These are phyloP conservation scores for Vinca minor DNA, from an alignment of 257 asterid species.

Conservation along the genomic window DNA sequence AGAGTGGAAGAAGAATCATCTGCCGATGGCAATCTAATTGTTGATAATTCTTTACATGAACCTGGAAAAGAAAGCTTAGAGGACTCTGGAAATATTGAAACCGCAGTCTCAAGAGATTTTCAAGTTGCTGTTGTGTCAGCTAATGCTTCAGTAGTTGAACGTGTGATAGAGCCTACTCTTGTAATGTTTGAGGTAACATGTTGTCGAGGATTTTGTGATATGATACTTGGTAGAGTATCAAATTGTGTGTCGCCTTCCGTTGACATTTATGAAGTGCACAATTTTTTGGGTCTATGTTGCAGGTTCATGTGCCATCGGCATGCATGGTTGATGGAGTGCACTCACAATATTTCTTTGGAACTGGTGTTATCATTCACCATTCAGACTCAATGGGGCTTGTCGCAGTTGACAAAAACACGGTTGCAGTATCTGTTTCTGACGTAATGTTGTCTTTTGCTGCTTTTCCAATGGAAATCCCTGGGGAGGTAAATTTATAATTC, in stretches of 20 bases:
- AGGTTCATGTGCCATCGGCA: constrained; percentile 98
- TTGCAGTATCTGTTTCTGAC: constrained; percentile 91
- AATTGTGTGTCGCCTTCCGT: no score
- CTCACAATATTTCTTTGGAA: constrained; percentile 95
- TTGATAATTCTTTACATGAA: constrained; percentile 50
- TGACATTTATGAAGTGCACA: no score
- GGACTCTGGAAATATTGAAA: constrained; percentile 44
- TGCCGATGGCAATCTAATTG: constrained; percentile 50
- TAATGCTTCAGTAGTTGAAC: constrained; percentile 87
- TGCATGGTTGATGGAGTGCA: constrained; percentile 99
- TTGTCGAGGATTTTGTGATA: no score
- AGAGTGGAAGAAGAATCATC: constrained; percentile 63
- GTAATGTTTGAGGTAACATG: constrained; percentile 86
- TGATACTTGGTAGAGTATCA: no score
- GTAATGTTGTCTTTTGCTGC: constrained; percentile 99
- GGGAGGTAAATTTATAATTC: constrained; percentile 59
- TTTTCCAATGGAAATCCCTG: constrained; percentile 95
- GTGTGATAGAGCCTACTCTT: constrained; percentile 84
- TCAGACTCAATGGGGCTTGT: constrained; percentile 86
- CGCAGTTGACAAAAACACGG: constrained; percentile 95
- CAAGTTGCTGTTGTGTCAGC: constrained; percentile 62
- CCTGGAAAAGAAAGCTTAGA: constrained; percentile 52
- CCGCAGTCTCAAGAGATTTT: constrained; percentile 47
- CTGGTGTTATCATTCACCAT: constrained; percentile 85
- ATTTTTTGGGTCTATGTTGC: constrained; percentile 18